Base-by-base conservation (phyloP, 306 rosid species). In the Acacia confusa region DNA sequence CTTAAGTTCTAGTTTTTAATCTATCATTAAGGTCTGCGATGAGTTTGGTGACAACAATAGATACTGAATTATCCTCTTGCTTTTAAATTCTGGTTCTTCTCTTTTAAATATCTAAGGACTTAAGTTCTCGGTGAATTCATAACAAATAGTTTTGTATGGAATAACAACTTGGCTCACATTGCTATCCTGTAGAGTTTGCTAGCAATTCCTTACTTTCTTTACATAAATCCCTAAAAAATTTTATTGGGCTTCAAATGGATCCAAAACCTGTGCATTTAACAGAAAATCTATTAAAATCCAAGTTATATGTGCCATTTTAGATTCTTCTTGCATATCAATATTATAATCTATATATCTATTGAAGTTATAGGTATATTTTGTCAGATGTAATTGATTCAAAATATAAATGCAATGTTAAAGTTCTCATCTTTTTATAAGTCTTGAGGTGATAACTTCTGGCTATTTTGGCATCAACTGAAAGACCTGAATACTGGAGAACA, bases 391-490 rank as follows among this genome's bases (percentile, higher is more conserved):
- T 67, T 53, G 38, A 65, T 76, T 80, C 82, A 41, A 61, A 74
- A 52, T 73, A 48, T 57, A 16, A 20, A 47, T 38, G 77, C 70
- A 55, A 16, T 60, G 64, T 64, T 52, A 28, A 53, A 71, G 72
- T 43, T 70, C 5, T 40, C 44, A 0, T 40, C 5, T 40, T 50
- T n/a, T 19, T 6, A 20, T 14, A 11, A 75, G 24, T n/a, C 24
- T 30, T 10, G 11, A 19, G 75, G 47, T 44, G 9, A 78, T 43
- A 48, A 43, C 55, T 57, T 61, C 45, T 85, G 52, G 40, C 53
- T 52, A 41, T 65, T 80, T 66, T 81, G 61, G 69, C 70, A 22
- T 45, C 50, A 77, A 72, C 64, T 57, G 63, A 57, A 32, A 77
- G 79, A 76, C 72, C 24, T 28, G 75, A 43, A 60, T 50, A 61